A percentile compares a stretch with the other conserved stretches of the same genome.
phyloP scores from a whole-genome alignment of 352 stramenopile genomes.

The Globisporangium barbulae region DNA sequence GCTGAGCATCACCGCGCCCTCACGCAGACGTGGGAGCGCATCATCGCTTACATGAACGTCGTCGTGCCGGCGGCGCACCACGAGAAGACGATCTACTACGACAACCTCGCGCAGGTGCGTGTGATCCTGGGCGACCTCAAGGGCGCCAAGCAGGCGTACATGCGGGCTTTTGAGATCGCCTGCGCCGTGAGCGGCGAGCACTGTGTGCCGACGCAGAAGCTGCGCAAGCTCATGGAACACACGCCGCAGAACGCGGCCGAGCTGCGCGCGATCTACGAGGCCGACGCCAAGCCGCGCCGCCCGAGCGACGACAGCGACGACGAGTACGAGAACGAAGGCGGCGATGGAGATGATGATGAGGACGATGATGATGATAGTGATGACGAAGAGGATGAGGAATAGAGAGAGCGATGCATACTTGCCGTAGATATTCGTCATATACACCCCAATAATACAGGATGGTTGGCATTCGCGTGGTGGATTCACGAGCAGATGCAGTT shows the following conservation, averaged over 20 bases:
- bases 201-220: constrained; percentile 60
- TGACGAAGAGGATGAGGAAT: not conserved
- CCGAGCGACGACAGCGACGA: constrained; percentile 26
- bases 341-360: not conserved
- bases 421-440: too few species aligned
- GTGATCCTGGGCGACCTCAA: constrained; percentile 56
- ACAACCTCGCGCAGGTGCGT: constrained; percentile 74
- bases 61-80: constrained; percentile 62
- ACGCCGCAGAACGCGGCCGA: constrained; percentile 59
- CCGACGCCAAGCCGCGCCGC: constrained; percentile 35
- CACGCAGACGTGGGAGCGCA: constrained; percentile 57
- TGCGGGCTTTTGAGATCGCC: constrained; percentile 46
- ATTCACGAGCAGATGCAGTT: too few species aligned
- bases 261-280: constrained; percentile 55
- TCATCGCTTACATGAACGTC: constrained; percentile 70
- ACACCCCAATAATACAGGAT: too few species aligned
- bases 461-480: too few species aligned
- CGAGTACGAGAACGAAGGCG: constrained; percentile 24
- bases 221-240: constrained; percentile 55
- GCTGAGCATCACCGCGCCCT: constrained; percentile 30
- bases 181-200: constrained; percentile 59
- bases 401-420: not conserved
- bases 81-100: constrained; percentile 86
- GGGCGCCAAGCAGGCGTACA: constrained; percentile 51
- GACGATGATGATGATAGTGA: constrained; percentile 1